Evolutionary conservation across 495 filamentous ascomycete genomes (phyloP).

Genomic region (Penicillium bialowiezense): DNA sequence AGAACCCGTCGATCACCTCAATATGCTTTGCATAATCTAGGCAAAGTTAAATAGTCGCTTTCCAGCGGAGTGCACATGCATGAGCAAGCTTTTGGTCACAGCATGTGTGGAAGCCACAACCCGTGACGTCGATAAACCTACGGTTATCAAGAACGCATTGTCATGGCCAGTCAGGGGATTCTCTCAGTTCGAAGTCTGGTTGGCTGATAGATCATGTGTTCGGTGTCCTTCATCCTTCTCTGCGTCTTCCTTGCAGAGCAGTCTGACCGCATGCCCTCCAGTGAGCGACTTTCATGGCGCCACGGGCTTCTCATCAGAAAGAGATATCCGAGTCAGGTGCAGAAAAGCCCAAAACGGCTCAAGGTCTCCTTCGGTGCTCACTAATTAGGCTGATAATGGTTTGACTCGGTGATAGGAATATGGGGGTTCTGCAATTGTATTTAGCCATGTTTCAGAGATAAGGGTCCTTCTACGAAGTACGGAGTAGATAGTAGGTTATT

Average conservation of each 20-base stretch:
- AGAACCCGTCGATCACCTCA: background rate
- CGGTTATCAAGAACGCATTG: background rate
- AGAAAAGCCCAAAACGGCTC: background rate
- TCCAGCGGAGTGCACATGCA: background rate
- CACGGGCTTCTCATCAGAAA: background rate
- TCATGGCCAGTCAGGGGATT: background rate
- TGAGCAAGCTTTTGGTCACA: background rate
- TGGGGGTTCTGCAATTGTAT: too few species aligned
- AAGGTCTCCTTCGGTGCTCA: background rate
- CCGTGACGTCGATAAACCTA: background rate
- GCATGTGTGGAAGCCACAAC: background rate
- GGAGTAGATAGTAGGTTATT: too few species aligned
- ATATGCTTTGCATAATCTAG: background rate
- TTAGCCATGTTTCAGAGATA: background rate
- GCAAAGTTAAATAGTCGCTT: background rate
- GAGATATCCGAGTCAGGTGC: background rate
- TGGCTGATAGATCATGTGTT: background rate
- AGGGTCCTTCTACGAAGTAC: background rate
- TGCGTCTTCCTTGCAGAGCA: slow-evolving; percentile 6
- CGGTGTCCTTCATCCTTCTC: slow-evolving; percentile 3
- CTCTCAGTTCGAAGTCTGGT: background rate
- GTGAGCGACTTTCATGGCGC: background rate
- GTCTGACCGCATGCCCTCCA: background rate
- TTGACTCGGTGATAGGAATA: too few species aligned
- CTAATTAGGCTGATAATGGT: background rate